Percentiles rank a stretch among this genome's conserved stretches.
Evolutionary conservation across 2,329 filamentous ascomycete genomes (phyloP).

Genomic region (Diplocarpon mali): DNA sequence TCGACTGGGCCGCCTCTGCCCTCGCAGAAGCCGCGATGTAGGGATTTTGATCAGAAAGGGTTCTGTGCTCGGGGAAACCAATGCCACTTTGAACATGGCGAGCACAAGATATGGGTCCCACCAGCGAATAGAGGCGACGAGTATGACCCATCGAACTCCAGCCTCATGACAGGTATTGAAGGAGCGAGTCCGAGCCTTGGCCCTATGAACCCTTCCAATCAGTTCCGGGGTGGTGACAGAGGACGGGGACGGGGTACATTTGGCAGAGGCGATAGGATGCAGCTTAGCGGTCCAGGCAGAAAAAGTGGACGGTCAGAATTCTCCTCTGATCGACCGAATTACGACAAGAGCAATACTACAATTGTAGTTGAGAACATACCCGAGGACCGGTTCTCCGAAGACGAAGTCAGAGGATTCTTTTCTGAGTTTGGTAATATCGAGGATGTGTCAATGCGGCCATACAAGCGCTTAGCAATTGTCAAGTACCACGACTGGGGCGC

Average conservation of each 20-base stretch:
- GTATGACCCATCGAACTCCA: constrained; percentile 48
- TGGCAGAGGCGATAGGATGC: constrained; percentile 21
- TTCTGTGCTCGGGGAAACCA: constrained; percentile 56
- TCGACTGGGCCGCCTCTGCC: constrained; percentile 8
- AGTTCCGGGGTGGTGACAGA: constrained; percentile 17
- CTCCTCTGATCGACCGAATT: constrained; percentile 51
- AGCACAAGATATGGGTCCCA: constrained; percentile 35
- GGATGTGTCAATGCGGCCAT: constrained; percentile 52
- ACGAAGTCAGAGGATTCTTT: constrained; percentile 58
- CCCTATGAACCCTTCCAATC: constrained; percentile 3
- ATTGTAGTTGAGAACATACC: constrained; percentile 73
- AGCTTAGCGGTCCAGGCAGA: constrained; percentile 11
- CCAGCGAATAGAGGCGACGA: constrained; percentile 29
- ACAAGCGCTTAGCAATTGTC: constrained; percentile 57
- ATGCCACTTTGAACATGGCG: constrained; percentile 60
- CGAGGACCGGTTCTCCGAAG: constrained; percentile 55
- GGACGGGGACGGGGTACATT: constrained; percentile 25
- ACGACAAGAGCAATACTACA: constrained; percentile 51
- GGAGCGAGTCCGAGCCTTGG: constrained; percentile 3
- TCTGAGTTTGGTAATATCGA: constrained; percentile 56
- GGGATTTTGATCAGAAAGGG: constrained; percentile 62
- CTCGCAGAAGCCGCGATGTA: constrained; percentile 38
- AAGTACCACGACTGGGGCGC: constrained; percentile 55
- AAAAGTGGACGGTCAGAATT: constrained; percentile 39
- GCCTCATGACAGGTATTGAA: constrained; percentile 28